phyloP scores from a whole-genome alignment of 163 green algal species.

The Scenedesmus sp. region DNA sequence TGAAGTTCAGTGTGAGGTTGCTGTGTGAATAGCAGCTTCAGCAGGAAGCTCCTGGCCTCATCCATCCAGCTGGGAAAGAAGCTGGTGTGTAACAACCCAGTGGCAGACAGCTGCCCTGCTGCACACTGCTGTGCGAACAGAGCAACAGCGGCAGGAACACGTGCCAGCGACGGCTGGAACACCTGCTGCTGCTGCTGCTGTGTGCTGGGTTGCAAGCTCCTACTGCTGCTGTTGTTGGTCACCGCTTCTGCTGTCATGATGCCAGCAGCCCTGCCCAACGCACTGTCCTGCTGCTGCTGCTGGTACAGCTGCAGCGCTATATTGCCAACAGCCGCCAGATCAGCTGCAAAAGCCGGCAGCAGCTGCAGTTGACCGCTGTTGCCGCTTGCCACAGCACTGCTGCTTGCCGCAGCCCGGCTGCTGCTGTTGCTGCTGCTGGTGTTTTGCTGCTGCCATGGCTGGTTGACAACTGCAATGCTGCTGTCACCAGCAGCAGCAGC shows the following conservation, averaged over 20 bases:
- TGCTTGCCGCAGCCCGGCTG: not conserved
- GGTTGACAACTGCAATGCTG: not conserved
- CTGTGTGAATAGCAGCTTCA: conserved; percentile 33
- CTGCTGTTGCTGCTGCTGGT: not conserved
- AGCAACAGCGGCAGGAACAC: conserved; percentile 2
- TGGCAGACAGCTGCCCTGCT: not conserved
- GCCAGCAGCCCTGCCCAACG: conserved; percentile 10
- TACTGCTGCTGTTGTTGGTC: not conserved
- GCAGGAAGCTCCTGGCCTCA: conserved; percentile 8
- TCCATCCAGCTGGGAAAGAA: conserved; percentile 47
- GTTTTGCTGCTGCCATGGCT: not conserved
- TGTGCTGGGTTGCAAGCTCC: not conserved
- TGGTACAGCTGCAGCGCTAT: conserved; percentile 40
- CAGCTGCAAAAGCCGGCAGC: conserved; percentile 26
- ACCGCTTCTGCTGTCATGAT: not conserved
- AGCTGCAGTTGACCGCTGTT: not conserved
- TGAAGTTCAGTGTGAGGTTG: not conserved
- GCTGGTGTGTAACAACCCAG: conserved; percentile 8
- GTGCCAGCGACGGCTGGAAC: not conserved
- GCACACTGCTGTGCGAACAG: conserved; percentile 35
- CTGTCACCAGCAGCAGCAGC: not conserved
- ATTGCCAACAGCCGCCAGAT: conserved; percentile 29
- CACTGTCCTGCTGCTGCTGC: conserved; percentile 13
- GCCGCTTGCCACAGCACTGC: conserved; percentile 21
- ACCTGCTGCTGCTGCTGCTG: not conserved